Base-by-base conservation (phyloP, 2,329 filamentous ascomycete species). In the Coleophoma eucalyptorum region DNA sequence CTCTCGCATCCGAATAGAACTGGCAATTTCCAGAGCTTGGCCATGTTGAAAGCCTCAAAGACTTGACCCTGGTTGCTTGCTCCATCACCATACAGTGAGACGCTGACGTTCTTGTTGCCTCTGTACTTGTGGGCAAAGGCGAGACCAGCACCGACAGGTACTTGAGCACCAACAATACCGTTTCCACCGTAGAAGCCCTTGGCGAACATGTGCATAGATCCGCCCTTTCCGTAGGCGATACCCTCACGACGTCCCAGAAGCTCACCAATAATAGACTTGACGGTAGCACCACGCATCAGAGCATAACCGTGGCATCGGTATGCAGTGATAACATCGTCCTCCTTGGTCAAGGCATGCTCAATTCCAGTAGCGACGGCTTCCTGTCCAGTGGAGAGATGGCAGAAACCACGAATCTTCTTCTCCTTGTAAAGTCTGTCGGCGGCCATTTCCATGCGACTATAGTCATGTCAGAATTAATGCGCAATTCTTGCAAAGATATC, bases 1-100 rank as follows among this genome's bases (percentile, higher is more conserved):
- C 92, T 99, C 81, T 99, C 94, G 74, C 94, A 99, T 63, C 90
- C 92, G 69, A 99, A 99, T 62, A 99, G 87, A 62, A 92, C 84
- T 50, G 94, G 94, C 44, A 99, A 80, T 65, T 94, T 92, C 94
- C 94, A 99, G 61, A 99, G 86, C 83, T 97, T 97, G 58, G 94
- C 94, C 94, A 99, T 99, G 86, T 99, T 99, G 84, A 95, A 99
- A 56, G 94, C 92, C 81, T 99, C 94, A 67, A 99, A 99, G 64
- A 99, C 94, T 77, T 99, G 94, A 59, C 94, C 94, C 80, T 99
- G 94, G 81, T 99, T 99, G 80, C 87, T 90, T 60, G 94, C 94
- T 80, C 94, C 94, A 66, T 99, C 94, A 79, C 94, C 94, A 75
- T 99, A 99, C 53, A 99, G 83, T 59, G 93, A 84, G 62, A 99